Conservation (phyloP, 768 basidiomycete species). For the Auricularia sp. region DNA sequence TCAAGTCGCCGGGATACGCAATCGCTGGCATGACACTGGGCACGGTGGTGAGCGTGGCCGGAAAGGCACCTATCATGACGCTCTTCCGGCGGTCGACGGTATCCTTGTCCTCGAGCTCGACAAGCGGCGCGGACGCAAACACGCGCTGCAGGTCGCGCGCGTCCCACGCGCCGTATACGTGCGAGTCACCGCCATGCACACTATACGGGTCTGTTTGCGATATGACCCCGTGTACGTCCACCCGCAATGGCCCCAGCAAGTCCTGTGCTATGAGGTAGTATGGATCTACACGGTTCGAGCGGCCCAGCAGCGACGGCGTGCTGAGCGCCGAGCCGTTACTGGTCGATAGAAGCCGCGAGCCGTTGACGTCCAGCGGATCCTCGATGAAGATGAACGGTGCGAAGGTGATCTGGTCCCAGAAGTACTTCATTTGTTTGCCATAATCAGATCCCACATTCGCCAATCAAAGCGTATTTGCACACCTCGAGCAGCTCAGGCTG, state of each 20-base stretch:
- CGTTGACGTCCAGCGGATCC: constrained; percentile 67
- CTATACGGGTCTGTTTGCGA: constrained; percentile 51
- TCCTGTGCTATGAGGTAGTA: constrained; percentile 83
- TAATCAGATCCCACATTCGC: constrained; percentile 3
- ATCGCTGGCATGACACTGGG: constrained; percentile 13
- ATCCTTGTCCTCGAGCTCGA: constrained; percentile 38
- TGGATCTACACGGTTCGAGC: constrained; percentile 70
- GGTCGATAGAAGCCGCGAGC: constrained; percentile 31
- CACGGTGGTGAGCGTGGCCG: constrained; percentile 9
- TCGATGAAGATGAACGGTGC: constrained; percentile 96
- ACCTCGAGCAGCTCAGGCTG: constrained; percentile 79
- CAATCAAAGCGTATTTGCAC: constrained; percentile 18
- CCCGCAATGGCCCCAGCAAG: constrained; percentile 55
- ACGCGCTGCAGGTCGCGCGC: constrained; percentile 52
- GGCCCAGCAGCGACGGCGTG: constrained; percentile 32
- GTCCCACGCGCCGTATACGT: constrained; percentile 44
- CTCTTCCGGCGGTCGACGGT: constrained; percentile 1
- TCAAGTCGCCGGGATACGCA: constrained; percentile 5
- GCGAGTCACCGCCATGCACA: constrained; percentile 48
- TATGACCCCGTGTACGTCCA: constrained; percentile 50
- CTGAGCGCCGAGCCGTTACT: constrained; percentile 7
- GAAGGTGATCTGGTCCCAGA: constrained; percentile 93
- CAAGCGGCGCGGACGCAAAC: constrained; percentile 48
- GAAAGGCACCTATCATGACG: constrained; percentile 16
- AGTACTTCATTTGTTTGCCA: constrained; percentile 44